Base-by-base conservation (phyloP, 1,284 basidiomycete genomes). In the Tetrapyrgos nigripes region DNA sequence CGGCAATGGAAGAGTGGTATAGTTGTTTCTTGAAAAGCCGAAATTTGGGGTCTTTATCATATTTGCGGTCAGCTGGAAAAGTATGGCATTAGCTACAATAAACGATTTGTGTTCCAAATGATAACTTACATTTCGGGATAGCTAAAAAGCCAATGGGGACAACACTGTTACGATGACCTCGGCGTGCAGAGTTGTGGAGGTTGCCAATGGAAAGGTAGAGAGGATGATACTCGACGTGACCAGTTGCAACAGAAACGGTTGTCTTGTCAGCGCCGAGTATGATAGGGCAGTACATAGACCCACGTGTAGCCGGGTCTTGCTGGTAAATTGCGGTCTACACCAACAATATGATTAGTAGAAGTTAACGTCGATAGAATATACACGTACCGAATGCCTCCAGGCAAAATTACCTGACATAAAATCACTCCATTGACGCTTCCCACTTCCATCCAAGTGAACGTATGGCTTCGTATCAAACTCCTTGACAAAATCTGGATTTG, bases 231-330 rank as follows among this genome's bases (percentile, higher is more conserved):
- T 73, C 68, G 24, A 68, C 66, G 26, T 77, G 66, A 0, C 76
- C 68, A 0, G 75, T 77, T 1, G 64, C 69, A 8, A 76, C 69
- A 0, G 73, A 77, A 0, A 76, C 69, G 0, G 71, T 75, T 0
- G 71, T 78, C 50, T 78, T 78, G 53, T 78, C 70, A 35, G 69
- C 70, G 0, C 76, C 75, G 4, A 70, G 59, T 17, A 77, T 67
- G 6, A 77, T 61, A 0, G 71, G 72, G n/a, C 70, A 60, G 44
- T 73, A 69, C 57, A 72, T 57, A 66, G 3, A 65, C 51, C 1
- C 74, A 68, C 69, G 50, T 1, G 55, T 70, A 2, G 43, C 28
- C 3, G 14, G 29, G 48, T 71, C 63, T 14, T 64, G n/a, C 11
- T 59, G 59, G 50, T 70, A 57, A 51, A 72, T 66, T 13, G 53